Evolutionary conservation across 805 yeast genomes (phyloP), one percentile per base, ranked within the genome.

Genomic region (Candida ficus): DNA sequence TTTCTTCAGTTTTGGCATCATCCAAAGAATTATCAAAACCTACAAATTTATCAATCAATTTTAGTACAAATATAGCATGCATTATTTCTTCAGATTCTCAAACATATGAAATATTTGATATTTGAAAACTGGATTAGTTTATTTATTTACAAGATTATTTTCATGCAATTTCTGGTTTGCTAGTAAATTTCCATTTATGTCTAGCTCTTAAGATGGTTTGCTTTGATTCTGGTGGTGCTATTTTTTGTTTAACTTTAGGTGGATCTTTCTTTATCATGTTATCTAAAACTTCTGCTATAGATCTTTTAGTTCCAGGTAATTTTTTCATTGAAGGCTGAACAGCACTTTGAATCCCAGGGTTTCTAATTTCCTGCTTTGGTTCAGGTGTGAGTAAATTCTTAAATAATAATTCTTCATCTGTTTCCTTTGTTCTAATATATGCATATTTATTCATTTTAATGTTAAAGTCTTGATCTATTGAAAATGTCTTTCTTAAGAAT

Each of bases 11-110:
- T 5, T 33, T 36, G 10, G 33, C 29, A n/a, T 22, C 30, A 17
- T 40, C 47, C 11, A 14, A 29, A 4, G 33, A 27, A 3, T 26
- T 47, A 12, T 39, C 44, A 13, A 17, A 27, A 5, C 23, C 34
- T 12, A 64, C 68, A 9, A 42, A 56, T 35, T 35, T 70, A 22
- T 50, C 67, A 0, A 41, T 64, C 8, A 63, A 59, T 35, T 43
- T 53, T 7, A 30, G 42, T 2, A 50, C 58, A 33, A 44, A 54
- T 1, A 51, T 59, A 35, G 71, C 68, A 5, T 65, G 68, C 44
- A 47, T 70, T 10, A 46, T 70, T n/a, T 69, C 68, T 26, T 42
- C 52, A 7, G 62, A 67, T 36, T 58, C 57, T 18, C 41, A 38
- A 19, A 30, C 20, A 5, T 43, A 43, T 35, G 36, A 38, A 18